Evolutionary conservation across 129 eudicot genomes (phyloP).

Genomic region (Lactuca sativa): DNA sequence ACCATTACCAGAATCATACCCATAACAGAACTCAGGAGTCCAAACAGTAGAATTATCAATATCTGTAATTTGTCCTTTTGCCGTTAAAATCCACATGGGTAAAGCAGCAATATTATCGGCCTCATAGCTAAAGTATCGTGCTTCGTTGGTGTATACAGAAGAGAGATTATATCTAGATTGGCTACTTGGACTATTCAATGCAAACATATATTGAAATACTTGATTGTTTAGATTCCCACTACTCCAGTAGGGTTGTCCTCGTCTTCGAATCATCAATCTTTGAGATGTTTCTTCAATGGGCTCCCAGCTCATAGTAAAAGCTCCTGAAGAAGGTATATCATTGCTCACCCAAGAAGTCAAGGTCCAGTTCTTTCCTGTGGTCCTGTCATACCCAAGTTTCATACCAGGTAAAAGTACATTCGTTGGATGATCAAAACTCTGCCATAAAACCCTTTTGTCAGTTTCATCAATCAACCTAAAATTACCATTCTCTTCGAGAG

Average conservation of each 20-base stretch:
- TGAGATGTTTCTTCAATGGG: neutral
- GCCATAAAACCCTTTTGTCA: constrained; percentile 31
- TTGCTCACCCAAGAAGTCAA: constrained; percentile 28
- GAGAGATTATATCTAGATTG: neutral
- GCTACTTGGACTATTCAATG: neutral
- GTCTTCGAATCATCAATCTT: neutral
- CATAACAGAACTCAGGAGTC: constrained; percentile 30
- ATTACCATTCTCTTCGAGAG: constrained; percentile 29
- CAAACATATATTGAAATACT: neutral
- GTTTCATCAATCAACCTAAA: constrained; percentile 18
- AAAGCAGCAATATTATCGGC: neutral
- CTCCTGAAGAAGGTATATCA: neutral
- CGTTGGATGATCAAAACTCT: constrained; percentile 41
- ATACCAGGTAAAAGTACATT: constrained; percentile 39
- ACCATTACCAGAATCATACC: constrained; percentile 17
- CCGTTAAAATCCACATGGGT: constrained; percentile 13
- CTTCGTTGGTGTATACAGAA: constrained; percentile 22
- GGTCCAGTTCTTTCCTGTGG: constrained; percentile 6
- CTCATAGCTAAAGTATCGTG: constrained; percentile 13
- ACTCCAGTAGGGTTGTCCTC: constrained; percentile 25
- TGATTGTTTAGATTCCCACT: constrained; percentile 5
- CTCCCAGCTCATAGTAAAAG: constrained; percentile 33
- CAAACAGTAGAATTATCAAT: neutral
- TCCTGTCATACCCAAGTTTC: constrained; percentile 30
- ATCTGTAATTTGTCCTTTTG: constrained; percentile 20